Percentiles rank a stretch among this genome's conserved stretches.
These are phyloP conservation scores for Gentiana straminea DNA, from an alignment of 257 asterid species.

Conservation along the genomic window DNA sequence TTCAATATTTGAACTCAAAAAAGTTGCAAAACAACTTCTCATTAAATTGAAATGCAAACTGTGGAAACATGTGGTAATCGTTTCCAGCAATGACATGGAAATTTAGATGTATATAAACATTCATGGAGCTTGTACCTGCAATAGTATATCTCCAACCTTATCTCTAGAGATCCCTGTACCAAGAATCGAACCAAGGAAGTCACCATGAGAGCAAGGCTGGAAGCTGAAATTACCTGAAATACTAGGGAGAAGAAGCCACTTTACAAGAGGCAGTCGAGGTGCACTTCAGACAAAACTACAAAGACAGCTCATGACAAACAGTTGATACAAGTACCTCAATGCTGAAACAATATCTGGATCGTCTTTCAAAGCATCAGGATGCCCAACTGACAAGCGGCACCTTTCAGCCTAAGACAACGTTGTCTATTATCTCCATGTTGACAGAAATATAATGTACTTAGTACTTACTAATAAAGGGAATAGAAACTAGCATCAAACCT, in stretches of 20 bases:
- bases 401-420: slow-evolving; percentile 64
- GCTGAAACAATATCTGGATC: slow-evolving; percentile 86
- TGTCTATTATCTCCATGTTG: slow-evolving; percentile 1
- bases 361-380: slow-evolving; percentile 52
- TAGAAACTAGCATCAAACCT: slow-evolving; percentile 33
- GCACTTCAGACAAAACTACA: neutral
- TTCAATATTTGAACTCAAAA: too few relatives aligned
- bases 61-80: neutral
- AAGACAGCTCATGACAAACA: slow-evolving; percentile 2
- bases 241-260: slow-evolving; percentile 30
- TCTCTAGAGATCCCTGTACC: slow-evolving; percentile 89
- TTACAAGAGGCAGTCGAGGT: slow-evolving; percentile 9
- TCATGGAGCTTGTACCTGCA: slow-evolving; percentile 46
- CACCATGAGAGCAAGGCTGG: slow-evolving; percentile 80
- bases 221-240: slow-evolving; percentile 81
- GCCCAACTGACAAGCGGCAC: slow-evolving; percentile 88
- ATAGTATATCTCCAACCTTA: slow-evolving; percentile 75
- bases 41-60: neutral
- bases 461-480: neutral
- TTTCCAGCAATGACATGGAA: neutral
- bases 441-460: slow-evolving; percentile 6
- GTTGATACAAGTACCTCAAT: slow-evolving; percentile 37
- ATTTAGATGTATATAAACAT: neutral
- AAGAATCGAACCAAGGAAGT: slow-evolving; percentile 90
- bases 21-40: neutral